phyloP scores from a whole-genome alignment of 2,329 filamentous ascomycete species.

The Didymella sp. region DNA sequence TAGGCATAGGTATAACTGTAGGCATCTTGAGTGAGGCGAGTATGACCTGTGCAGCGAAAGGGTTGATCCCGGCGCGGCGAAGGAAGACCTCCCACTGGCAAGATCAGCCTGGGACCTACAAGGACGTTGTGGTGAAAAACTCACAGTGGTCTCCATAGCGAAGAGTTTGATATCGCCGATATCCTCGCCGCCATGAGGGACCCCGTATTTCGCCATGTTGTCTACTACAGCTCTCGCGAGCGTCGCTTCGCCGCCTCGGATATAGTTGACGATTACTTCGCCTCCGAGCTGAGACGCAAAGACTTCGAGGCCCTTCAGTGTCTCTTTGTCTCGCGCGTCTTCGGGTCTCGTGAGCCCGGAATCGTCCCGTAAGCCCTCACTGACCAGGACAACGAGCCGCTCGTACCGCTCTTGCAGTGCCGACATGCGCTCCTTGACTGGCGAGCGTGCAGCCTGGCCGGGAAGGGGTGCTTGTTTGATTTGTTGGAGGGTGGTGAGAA shows the following conservation, averaged over 20 bases:
- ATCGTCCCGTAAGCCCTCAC: conserved; percentile 48
- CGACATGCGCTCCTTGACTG: conserved; percentile 62
- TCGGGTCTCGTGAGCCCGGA: conserved; percentile 31
- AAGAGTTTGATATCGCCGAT: conserved; percentile 50
- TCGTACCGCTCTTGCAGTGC: conserved; percentile 68
- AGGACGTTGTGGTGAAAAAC: background rate
- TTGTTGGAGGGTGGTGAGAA: conserved; percentile 74
- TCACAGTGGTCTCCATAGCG: conserved; percentile 63
- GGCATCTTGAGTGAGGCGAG: conserved; percentile 52
- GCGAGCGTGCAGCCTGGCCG: conserved; percentile 54
- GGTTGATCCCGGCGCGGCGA: conserved; percentile 70
- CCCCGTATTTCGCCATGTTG: conserved; percentile 46
- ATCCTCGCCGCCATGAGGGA: conserved; percentile 36
- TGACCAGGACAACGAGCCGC: conserved; percentile 70
- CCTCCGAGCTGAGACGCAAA: conserved; percentile 55
- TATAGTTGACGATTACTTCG: conserved; percentile 49
- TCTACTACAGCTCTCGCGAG: conserved; percentile 45
- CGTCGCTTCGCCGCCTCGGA: conserved; percentile 53
- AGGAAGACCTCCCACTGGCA: conserved; percentile 70
- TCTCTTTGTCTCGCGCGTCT: conserved; percentile 52
- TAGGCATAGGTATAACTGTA: conserved; percentile 13
- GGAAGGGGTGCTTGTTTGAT: conserved; percentile 75
- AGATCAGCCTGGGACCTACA: background rate
- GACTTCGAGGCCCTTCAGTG: conserved; percentile 59
- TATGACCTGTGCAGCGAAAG: conserved; percentile 72